Conservation (phyloP, 768 basidiomycete species). For the Termitomyces sp. region DNA sequence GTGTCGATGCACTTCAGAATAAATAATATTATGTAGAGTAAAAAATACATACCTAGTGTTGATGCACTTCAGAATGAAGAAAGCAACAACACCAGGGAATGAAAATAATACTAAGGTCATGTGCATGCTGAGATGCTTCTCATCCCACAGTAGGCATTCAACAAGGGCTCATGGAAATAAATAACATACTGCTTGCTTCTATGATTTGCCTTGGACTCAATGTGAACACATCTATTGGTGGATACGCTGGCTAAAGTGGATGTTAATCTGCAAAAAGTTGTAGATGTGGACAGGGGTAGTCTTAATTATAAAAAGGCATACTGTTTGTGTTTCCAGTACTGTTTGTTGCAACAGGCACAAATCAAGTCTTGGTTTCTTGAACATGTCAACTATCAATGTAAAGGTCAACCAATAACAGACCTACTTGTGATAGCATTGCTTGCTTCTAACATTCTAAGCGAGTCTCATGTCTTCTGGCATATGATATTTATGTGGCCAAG, state of each 20-base stretch:
- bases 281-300: not conserved
- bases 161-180: no score
- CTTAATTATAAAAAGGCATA: not conserved
- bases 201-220: not conserved
- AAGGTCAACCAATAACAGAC: not conserved
- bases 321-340: not conserved
- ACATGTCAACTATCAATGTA: no score
- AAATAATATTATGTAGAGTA: no score
- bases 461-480: not conserved
- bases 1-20: no score
- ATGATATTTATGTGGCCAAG: not conserved
- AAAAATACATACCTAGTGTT: no score
- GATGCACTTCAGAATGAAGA: no score
- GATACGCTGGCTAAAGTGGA: not conserved
- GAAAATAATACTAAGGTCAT: no score
- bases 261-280: not conserved
- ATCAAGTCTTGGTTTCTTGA: not conserved
- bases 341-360: not conserved
- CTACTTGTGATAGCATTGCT: not conserved
- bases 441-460: not conserved
- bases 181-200: not conserved
- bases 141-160: no score
- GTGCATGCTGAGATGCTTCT: no score
- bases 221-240: no score
- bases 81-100: no score